Evolutionary conservation across 179 eudicot genomes (phyloP).

Genomic region (Heliamphora ciliata): DNA sequence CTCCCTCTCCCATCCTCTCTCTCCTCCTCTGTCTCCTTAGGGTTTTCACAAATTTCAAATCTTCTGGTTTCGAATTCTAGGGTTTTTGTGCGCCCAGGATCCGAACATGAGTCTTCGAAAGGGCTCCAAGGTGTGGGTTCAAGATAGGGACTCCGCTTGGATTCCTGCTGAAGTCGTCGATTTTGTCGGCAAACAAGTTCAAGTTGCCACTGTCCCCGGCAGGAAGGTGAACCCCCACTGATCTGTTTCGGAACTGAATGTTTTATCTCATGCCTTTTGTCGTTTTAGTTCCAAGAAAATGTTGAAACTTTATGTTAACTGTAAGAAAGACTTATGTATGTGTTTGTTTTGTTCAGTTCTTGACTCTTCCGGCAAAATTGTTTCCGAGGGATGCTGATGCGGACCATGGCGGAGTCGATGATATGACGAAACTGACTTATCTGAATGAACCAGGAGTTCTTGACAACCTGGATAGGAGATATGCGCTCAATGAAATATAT

Average conservation of each 20-base stretch:
- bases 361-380: constrained; percentile 56
- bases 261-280: neutral
- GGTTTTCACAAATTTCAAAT: constrained; percentile 6
- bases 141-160: constrained; percentile 70
- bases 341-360: constrained; percentile 35
- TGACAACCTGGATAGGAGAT: constrained; percentile 86
- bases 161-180: constrained; percentile 62
- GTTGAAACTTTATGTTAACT: neutral
- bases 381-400: constrained; percentile 76
- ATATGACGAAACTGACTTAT: constrained; percentile 93
- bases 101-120: constrained; percentile 51
- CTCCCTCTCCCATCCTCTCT: neutral
- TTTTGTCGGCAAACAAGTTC: constrained; percentile 51
- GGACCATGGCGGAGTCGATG: constrained; percentile 97
- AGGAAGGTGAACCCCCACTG: constrained; percentile 40
- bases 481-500: constrained; percentile 81
- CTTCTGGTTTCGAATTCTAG: constrained; percentile 8
- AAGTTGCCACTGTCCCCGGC: constrained; percentile 45
- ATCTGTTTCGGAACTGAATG: neutral
- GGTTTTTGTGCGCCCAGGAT: neutral
- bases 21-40: neutral
- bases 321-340: neutral
- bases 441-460: constrained; percentile 96
- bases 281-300: neutral
- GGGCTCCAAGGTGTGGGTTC: constrained; percentile 83